A percentile compares a stretch with the other conserved stretches of the same genome.
phyloP scores from a whole-genome alignment of 352 stramenopile genomes.

The Pythium phragmiticola region DNA sequence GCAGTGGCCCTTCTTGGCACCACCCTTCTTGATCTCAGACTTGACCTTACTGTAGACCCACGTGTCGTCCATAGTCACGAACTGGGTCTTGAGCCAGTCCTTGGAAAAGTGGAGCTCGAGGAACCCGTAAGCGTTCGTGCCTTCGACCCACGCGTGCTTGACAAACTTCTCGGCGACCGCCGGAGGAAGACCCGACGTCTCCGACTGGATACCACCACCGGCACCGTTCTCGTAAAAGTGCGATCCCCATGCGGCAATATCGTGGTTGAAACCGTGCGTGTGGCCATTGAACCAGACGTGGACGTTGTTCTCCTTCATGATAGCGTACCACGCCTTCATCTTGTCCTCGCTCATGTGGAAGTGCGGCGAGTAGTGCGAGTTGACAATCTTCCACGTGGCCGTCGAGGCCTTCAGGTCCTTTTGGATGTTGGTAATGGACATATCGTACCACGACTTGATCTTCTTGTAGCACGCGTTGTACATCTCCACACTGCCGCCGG shows the following conservation, averaged over 20 bases:
- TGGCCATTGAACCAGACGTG: conserved; percentile 85
- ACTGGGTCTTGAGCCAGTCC: conserved; percentile 84
- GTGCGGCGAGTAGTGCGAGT: conserved; percentile 89
- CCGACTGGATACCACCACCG: conserved; percentile 82
- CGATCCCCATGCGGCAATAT: conserved; percentile 80
- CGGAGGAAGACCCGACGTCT: conserved; percentile 77
- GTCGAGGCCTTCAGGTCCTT: conserved; percentile 68
- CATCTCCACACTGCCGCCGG: conserved; percentile 60
- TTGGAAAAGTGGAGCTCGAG: conserved; percentile 84
- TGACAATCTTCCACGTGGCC: conserved; percentile 86
- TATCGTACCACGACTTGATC: conserved; percentile 80
- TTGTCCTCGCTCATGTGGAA: conserved; percentile 89
- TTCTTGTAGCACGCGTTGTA: conserved; percentile 74
- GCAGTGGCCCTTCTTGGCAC: conserved; percentile 81
- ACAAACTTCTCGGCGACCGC: conserved; percentile 76
- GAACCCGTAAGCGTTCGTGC: conserved; percentile 83
- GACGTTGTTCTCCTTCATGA: conserved; percentile 74
- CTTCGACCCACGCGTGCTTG: conserved; percentile 76
- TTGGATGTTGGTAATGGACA: conserved; percentile 65
- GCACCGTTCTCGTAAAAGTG: conserved; percentile 89
- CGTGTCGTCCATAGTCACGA: conserved; percentile 76
- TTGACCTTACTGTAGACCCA: conserved; percentile 82
- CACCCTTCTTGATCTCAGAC: conserved; percentile 73
- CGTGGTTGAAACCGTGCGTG: conserved; percentile 88
- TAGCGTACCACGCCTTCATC: conserved; percentile 88